Evolutionary conservation across 192 early-diverging fungal genomes (phyloP), one percentile per base, ranked within the genome.

Genomic region (Helicostylum pulchrum): DNA sequence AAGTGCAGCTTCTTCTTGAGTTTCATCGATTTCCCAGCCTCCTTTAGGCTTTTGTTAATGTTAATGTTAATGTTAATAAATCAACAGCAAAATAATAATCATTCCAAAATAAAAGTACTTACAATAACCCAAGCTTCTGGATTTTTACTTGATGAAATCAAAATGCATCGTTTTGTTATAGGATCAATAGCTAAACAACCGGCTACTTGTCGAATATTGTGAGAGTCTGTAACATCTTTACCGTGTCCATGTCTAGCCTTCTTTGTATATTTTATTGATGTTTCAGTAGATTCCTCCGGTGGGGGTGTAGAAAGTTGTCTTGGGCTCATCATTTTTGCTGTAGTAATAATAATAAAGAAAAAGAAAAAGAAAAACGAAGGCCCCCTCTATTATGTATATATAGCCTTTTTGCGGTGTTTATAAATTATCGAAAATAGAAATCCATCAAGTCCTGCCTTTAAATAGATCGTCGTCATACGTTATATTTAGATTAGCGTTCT

Each of bases 21-120:
- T 77, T 70, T 85, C 84, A 51, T 83, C 81, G 31, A 78, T 77
- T 62, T 85, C 84, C 84, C 84, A 85, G 8, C 84, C 84, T n/a
- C 84, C 84, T 66, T 85, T 83, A 14, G 84, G 82, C 76, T 77
- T 58, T 36, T 31, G n/a, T n/a, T n/a, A n/a, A n/a, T n/a, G n/a
- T n/a, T n/a, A n/a, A n/a, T n/a, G n/a, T n/a, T n/a, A n/a, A n/a
- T n/a, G n/a, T n/a, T n/a, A n/a, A n/a, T n/a, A n/a, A n/a, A n/a
- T n/a, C n/a, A n/a, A n/a, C n/a, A n/a, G n/a, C n/a, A n/a, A n/a
- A n/a, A n/a, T n/a, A n/a, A n/a, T n/a, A n/a, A n/a, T n/a, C n/a
- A n/a, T n/a, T n/a, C n/a, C n/a, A 57, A 17, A 42, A 1, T 17
- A 26, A 21, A 30, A 52, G 11, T 20, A 62, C 58, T 76, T 73